Conservation (phyloP, 2,329 filamentous ascomycete genomes). For the Lachnellula occidentalis region DNA sequence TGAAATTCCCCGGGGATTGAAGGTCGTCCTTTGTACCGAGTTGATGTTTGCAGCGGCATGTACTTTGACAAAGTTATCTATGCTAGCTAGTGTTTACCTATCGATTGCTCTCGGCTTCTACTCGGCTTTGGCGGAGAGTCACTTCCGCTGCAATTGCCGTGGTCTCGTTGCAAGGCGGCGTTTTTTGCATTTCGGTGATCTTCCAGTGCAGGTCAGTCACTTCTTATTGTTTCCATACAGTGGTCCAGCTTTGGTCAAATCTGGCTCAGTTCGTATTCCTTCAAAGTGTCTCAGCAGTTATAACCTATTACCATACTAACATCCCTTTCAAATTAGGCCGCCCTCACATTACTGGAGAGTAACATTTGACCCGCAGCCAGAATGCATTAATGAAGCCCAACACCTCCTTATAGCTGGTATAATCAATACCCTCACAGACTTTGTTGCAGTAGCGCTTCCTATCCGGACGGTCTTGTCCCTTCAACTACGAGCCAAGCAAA, state of each 20-base stretch:
- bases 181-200: slow-evolving; percentile 22
- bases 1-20: slow-evolving; percentile 32
- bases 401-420: slow-evolving; percentile 50
- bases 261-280: background rate
- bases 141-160: slow-evolving; percentile 15
- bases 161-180: slow-evolving; percentile 18
- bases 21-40: slow-evolving; percentile 36
- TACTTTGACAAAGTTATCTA: slow-evolving; percentile 34
- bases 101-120: slow-evolving; percentile 18
- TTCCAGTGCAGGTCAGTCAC: slow-evolving; percentile 25
- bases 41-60: slow-evolving; percentile 34
- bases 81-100: slow-evolving; percentile 32
- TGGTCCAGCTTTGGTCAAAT: background rate
- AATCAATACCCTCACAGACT: slow-evolving; percentile 55
- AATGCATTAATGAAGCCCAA: slow-evolving; percentile 44
- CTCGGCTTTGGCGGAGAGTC: slow-evolving; percentile 22
- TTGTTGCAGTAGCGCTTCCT: slow-evolving; percentile 48
- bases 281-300: background rate
- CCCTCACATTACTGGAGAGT: slow-evolving; percentile 36
- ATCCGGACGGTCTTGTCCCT: slow-evolving; percentile 42
- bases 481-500: slow-evolving; percentile 43
- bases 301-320: background rate
- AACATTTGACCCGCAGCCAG: slow-evolving; percentile 26
- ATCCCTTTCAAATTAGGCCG: slow-evolving; percentile 23
- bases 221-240: background rate